Base-by-base conservation (phyloP, 306 rosid species). In the Ziziphus jujuba region DNA sequence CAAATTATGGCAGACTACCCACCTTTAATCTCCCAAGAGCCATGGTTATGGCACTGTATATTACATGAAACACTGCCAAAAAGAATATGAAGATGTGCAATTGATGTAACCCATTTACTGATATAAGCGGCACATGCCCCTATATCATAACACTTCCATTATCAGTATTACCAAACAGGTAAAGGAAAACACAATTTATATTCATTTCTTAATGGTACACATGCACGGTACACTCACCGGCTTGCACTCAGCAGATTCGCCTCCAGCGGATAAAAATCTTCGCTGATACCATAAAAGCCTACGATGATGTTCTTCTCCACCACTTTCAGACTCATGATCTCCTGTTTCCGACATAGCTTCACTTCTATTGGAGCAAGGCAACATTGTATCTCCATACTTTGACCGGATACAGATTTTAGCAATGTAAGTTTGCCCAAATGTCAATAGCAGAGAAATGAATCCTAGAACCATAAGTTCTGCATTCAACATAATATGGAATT, bases 391-490 rank as follows among this genome's bases (percentile, higher is more conserved):
- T 53, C 83, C 75, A 53, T 52, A 76, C 65, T 20, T 64, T 5
- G 0, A 0, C 31, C 95, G 87, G 57, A 93, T 80, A 51, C 99
- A 93, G 3, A 80, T 13, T 40, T 52, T 24, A 53, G 93, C 66
- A 24, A 93, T 88, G 85, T 73, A 87, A 72, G 10, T 76, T 88
- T 90, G 99, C 15, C 92, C 90, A 61, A 93, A 93, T 64, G 99
- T 93, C 61, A 93, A 80, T 8, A 93, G 65, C 61, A 93, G 79
- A 19, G 99, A 93, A 58, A 93, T 93, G 76, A 93, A 93, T 59
- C 99, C 99, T 68, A 93, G 80, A 78, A 93, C 84, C 99, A 93
- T 93, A 57, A 93, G 91, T 83, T 93, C 99, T 93, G 97, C 87
- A 72, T 55, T 0, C 23, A 38, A 25, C 17, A 19, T 31, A 55